Evolutionary conservation across 2,329 filamentous ascomycete genomes (phyloP).

Genomic region (Teratosphaeria destructans): DNA sequence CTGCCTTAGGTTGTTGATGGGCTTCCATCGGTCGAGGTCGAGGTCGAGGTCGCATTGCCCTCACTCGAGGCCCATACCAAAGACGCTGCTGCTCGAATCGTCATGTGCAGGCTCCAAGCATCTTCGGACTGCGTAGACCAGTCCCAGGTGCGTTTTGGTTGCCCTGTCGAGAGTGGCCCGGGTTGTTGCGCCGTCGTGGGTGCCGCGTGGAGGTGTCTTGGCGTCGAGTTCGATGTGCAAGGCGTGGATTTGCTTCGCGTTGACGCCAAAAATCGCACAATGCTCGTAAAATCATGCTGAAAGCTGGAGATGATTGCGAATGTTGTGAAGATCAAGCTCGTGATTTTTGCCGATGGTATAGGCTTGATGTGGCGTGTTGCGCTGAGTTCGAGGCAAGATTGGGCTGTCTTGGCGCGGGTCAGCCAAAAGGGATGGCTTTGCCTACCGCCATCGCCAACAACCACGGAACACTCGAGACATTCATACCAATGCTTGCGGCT

Average conservation of each 20-base stretch:
- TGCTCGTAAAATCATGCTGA: neutral
- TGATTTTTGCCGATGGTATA: neutral
- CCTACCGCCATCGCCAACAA: neutral
- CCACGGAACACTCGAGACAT: neutral
- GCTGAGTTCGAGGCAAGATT: neutral
- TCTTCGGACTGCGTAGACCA: neutral
- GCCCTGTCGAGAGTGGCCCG: neutral
- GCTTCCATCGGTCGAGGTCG: neutral
- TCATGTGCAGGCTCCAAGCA: neutral
- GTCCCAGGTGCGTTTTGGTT: neutral
- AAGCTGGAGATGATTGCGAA: neutral
- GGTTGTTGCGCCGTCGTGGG: neutral
- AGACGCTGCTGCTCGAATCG: neutral
- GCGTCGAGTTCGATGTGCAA: neutral
- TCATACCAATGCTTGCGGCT: neutral
- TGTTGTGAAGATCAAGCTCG: neutral
- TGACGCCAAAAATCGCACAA: neutral
- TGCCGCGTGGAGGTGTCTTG: neutral
- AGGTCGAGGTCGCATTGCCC: neutral
- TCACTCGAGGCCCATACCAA: neutral
- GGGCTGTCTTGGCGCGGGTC: neutral
- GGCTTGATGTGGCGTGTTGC: neutral
- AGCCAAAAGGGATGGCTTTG: neutral
- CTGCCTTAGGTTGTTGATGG: neutral
- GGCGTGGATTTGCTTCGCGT: neutral